Evolutionary conservation across 441 rosid species (phyloP), one percentile per base, ranked within the genome.

Genomic region (Kokia cookei): DNA sequence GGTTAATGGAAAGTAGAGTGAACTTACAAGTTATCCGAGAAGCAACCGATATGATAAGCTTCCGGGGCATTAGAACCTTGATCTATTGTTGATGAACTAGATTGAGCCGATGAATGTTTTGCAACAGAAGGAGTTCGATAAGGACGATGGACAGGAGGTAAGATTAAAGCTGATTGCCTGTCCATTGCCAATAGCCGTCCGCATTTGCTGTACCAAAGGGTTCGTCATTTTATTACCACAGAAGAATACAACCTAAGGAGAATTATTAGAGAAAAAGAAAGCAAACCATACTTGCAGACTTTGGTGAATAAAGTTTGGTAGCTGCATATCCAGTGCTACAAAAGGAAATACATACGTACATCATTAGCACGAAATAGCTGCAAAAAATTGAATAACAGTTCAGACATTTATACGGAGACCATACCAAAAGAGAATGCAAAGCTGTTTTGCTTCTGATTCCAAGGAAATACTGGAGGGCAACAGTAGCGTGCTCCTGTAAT

Each of bases 311-410:
- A 65, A 68, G 89, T 87, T 75, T 88, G 93, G 77, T 91, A 92
- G 84, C 89, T 86, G 88, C 94, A 86, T 61, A 93, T 84, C 99
- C 97, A 96, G 82, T 70, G 88, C 99, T 90, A 57, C 73, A 78
- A 74, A 59, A 76, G 74, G 12, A 77, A 62, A 71, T n/a, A 51
- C 15, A 70, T 2, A 37, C 10, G 45, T 59, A 27, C 70, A 47
- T 61, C 58, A 15, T 73, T 57, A 75, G 57, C n/a, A 79, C 57
- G 40, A 68, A 71, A 82, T 29, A 26, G 65, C 51, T 26, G 57
- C 37, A 65, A 53, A 65, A 64, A 69, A 74, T 43, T 71, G 64
- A n/a, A 35, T 57, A 60, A 69, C 66, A 37, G 74, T 58, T 64
- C 19, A 76, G 27, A 2, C 57, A 57, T 19, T 54, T 59, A 55